phyloP scores from a whole-genome alignment of 1,139 yeast genomes.

The Candida gigantensis region DNA sequence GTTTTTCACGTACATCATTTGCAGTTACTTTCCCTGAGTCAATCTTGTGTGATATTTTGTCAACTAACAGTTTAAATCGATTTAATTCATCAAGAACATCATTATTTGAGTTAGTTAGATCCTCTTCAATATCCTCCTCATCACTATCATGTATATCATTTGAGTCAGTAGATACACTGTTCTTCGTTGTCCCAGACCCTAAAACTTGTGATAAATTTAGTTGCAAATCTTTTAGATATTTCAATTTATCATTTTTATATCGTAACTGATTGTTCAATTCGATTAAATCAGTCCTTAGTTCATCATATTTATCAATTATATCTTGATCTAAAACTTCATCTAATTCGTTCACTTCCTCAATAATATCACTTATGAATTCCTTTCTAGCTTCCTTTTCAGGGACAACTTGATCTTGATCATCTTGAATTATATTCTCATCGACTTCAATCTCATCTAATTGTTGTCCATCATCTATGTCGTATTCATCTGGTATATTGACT shows the following conservation, averaged over 20 bases:
- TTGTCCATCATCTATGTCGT: constrained; percentile 10
- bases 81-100: constrained; percentile 24
- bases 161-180: background rate
- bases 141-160: constrained; percentile 23
- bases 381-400: constrained; percentile 3
- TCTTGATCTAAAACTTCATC: constrained; percentile 10
- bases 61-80: constrained; percentile 35
- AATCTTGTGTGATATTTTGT: constrained; percentile 23
- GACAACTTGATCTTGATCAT: constrained; percentile 13
- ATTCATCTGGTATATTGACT: constrained; percentile 9
- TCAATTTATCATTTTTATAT: constrained; percentile 30
- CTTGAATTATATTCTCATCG: constrained; percentile 17
- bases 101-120: background rate
- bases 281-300: constrained; percentile 22
- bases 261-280: constrained; percentile 20
- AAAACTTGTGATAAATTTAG: constrained; percentile 16
- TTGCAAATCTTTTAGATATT: constrained; percentile 25
- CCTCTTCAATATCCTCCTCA: constrained; percentile 16
- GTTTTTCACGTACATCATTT: constrained; percentile 7
- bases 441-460: constrained; percentile 8
- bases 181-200: constrained; percentile 4
- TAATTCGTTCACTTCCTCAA: constrained; percentile 18
- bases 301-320: constrained; percentile 26
- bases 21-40: constrained; percentile 6
- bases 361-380: constrained; percentile 11